Base-by-base conservation (phyloP, 2,329 filamentous ascomycete species). In the Paecilomyces variotii region DNA sequence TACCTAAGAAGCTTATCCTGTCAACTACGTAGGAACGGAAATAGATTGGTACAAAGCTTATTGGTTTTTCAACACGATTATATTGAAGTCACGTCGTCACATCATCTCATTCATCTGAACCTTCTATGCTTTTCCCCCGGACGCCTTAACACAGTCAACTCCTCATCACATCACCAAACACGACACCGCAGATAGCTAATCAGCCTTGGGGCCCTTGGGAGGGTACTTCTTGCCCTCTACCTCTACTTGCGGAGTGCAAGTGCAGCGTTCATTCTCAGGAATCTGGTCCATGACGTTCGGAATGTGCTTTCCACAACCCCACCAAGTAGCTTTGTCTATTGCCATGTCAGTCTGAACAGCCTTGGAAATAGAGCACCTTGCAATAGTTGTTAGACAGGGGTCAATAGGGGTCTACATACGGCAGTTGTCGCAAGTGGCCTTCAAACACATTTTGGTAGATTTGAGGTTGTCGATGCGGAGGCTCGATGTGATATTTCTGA, bases 241-340 rank as follows among this genome's bases (percentile, higher is more conserved):
- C 67, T 85, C 81, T 62, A 88, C 77, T 68, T 83, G 82, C 28
- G 87, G 87, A 65, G 80, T 77, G 70, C 87, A 91, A 26, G 76
- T 78, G 77, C 88, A 91, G 74, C 86, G 82, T 49, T 89, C 78
- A 4, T 77, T 72, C 35, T 78, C 74, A 3, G 84, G 79, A 51
- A 89, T 71, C 27, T 71, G 67, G 70, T 86, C 82, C 77, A 90
- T 83, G 65, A 90, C 86, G 14, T 71, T 71, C 11, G 82, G 75
- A 64, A 88, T 76, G 74, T 89, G 84, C 61, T 65, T 77, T 62
- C 85, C 85, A 72, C 86, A 88, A 61, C 86, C 86, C 75, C 78
- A 83, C 86, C 86, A 89, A 57, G 83, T 81, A 49, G 75, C 72
- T 68, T 86, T 86, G 60, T 79, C 84, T 84, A 59, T 57, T 50